Evolutionary conservation across 257 asterid species (phyloP).

Genomic region (Coffea canephora): DNA sequence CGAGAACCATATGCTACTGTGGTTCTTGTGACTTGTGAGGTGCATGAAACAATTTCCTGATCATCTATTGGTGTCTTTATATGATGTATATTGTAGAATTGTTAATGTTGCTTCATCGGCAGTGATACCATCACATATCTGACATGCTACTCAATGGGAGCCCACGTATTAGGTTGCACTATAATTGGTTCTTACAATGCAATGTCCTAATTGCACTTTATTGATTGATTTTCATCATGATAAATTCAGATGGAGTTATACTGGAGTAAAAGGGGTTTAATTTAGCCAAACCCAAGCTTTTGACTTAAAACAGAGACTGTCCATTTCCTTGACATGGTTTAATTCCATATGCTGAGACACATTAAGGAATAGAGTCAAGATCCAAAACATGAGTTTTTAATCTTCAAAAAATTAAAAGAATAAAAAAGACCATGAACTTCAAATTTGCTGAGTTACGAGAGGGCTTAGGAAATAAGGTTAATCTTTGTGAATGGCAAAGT

Average conservation of each 20-base stretch:
- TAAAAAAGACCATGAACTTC: background rate
- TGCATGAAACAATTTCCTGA: constrained; percentile 21
- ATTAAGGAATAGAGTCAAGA: background rate
- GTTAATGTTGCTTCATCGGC: background rate
- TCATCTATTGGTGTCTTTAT: background rate
- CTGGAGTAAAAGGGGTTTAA: background rate
- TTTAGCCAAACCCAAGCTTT: background rate
- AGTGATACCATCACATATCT: background rate
- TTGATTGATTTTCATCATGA: background rate
- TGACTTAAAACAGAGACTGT: background rate
- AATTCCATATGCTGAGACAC: background rate
- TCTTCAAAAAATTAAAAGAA: background rate
- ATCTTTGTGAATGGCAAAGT: background rate
- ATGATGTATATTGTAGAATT: background rate
- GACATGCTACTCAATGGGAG: background rate
- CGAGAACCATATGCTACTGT: constrained; percentile 93
- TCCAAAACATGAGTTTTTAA: background rate
- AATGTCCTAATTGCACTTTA: background rate
- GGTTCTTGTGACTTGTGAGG: constrained; percentile 95
- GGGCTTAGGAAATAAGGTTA: background rate
- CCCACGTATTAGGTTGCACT: background rate
- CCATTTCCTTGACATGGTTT: background rate
- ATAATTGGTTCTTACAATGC: background rate
- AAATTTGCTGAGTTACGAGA: background rate
- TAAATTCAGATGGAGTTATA: background rate